Percentiles rank a stretch among this genome's conserved stretches.
Conservation (phyloP, 2,329 filamentous ascomycete species). For the Epicoccum nigrum region DNA sequence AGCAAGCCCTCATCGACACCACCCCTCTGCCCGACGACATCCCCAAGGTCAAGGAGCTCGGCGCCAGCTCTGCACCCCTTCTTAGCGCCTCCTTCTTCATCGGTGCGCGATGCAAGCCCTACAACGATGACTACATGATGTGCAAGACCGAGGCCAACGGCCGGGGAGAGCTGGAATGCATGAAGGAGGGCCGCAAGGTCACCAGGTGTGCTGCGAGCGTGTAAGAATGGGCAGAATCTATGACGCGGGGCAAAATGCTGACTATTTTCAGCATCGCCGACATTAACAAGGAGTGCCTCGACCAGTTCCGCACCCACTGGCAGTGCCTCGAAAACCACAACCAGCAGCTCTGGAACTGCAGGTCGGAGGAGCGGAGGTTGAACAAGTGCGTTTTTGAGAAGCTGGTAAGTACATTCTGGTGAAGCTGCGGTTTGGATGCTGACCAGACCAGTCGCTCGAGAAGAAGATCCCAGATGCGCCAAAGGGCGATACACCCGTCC, state of each 20-base stretch:
- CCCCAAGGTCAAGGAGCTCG: constrained; percentile 91
- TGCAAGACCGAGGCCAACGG: constrained; percentile 96
- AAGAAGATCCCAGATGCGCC: constrained; percentile 60
- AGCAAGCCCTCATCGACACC: constrained; percentile 91
- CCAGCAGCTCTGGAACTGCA: constrained; percentile 96
- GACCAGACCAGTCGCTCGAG: constrained; percentile 53
- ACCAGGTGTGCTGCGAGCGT: constrained; percentile 96
- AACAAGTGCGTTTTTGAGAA: constrained; percentile 98
- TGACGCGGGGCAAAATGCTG: background rate
- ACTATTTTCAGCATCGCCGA: constrained; percentile 74
- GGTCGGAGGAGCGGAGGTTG: constrained; percentile 82
- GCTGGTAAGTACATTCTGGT: constrained; percentile 69
- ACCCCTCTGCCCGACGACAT: constrained; percentile 92
- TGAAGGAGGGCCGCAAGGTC: constrained; percentile 95
- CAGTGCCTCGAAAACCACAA: constrained; percentile 96
- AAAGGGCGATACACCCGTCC: constrained; percentile 56
- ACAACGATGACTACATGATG: constrained; percentile 99
- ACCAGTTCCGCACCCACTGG: constrained; percentile 93
- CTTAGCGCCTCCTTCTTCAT: constrained; percentile 96
- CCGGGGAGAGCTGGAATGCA: constrained; percentile 88
- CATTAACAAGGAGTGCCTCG: constrained; percentile 92
- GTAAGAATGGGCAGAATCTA: constrained; percentile 56
- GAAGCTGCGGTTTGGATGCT: background rate
- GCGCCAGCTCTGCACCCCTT: constrained; percentile 88
- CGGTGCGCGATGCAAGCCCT: constrained; percentile 88